These are phyloP conservation scores for Vitis rupestris DNA, from an alignment of 164 flowering plant genomes.

Conservation along the genomic window DNA sequence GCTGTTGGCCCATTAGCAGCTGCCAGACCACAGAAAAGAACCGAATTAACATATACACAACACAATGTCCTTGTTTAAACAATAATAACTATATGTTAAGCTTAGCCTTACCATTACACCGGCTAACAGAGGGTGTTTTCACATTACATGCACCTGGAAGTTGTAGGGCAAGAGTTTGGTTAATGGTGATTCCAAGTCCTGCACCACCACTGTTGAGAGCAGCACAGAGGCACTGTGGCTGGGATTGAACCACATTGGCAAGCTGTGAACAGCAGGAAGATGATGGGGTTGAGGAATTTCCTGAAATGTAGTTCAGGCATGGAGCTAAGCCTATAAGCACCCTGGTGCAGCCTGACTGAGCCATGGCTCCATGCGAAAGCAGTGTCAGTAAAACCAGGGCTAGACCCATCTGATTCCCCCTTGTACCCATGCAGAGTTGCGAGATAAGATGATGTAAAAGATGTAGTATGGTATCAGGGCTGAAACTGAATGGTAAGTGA, in stretches of 20 bases:
- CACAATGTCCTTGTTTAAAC: too few relatives aligned
- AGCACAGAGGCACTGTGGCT: slow-evolving; percentile 49
- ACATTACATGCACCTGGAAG: slow-evolving; percentile 56
- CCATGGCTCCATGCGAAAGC: slow-evolving; percentile 15
- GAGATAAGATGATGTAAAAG: too few relatives aligned
- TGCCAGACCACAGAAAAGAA: not conserved
- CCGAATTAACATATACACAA: not conserved
- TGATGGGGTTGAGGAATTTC: slow-evolving; percentile 50
- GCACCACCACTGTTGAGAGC: slow-evolving; percentile 29
- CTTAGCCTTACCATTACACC: slow-evolving; percentile 32
- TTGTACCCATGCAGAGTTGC: slow-evolving; percentile 17
- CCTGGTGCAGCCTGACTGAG: slow-evolving; percentile 35
- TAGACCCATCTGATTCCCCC: slow-evolving; percentile 6
- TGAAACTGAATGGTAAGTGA: too few relatives aligned
- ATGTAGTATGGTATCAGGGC: too few relatives aligned
- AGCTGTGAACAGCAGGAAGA: slow-evolving; percentile 52
- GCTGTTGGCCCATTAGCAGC: slow-evolving; percentile 19
- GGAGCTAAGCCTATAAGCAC: slow-evolving; percentile 33
- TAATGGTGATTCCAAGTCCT: slow-evolving; percentile 37
- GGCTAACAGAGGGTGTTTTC: slow-evolving; percentile 45
- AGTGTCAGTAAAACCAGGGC: slow-evolving; percentile 17
- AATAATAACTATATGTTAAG: too few relatives aligned
- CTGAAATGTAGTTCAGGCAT: slow-evolving; percentile 45
- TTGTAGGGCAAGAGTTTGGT: slow-evolving; percentile 45
- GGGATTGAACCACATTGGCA: slow-evolving; percentile 28